Percentiles rank a stretch among this genome's conserved stretches.
Evolutionary conservation across 805 yeast genomes (phyloP).

Genomic region (Phaffomyces opuntiae): DNA sequence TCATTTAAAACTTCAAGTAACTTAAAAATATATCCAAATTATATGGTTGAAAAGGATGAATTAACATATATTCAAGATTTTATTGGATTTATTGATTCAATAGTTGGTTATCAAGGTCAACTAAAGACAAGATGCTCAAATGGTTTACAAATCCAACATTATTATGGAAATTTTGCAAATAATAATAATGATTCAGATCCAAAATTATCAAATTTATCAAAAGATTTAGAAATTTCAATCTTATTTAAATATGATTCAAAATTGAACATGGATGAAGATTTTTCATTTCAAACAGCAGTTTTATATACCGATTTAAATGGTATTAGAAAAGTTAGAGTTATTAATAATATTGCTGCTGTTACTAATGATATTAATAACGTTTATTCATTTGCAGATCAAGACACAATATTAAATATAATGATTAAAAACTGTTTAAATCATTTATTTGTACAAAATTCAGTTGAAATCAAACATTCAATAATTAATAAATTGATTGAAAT

Average conservation of each 20-base stretch:
- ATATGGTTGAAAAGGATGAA: constrained; percentile 64
- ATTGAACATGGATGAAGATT: constrained; percentile 61
- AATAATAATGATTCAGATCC: constrained; percentile 48
- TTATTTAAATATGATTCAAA: constrained; percentile 73
- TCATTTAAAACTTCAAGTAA: constrained; percentile 66
- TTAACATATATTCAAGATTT: constrained; percentile 54
- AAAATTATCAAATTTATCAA: constrained; percentile 54
- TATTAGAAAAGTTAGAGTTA: constrained; percentile 74
- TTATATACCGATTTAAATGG: constrained; percentile 78
- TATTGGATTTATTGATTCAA: constrained; percentile 40
- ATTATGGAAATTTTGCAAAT: constrained; percentile 50
- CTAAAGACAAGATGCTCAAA: constrained; percentile 80
- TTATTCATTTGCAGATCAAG: constrained; percentile 76
- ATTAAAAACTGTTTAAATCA: constrained; percentile 40
- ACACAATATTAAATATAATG: constrained; percentile 47
- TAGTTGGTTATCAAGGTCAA: constrained; percentile 72
- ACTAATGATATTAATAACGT: constrained; percentile 67
- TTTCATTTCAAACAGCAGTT: constrained; percentile 87
- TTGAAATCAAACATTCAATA: constrained; percentile 45
- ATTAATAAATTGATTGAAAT: constrained; percentile 47
- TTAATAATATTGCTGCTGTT: constrained; percentile 76
- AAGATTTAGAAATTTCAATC: constrained; percentile 62
- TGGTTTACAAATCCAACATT: constrained; percentile 74
- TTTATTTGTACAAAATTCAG: constrained; percentile 36
- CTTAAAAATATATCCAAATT: constrained; percentile 58